Conservation (phyloP, 164 flowering plant genomes). For the Brasenia schreberi region DNA sequence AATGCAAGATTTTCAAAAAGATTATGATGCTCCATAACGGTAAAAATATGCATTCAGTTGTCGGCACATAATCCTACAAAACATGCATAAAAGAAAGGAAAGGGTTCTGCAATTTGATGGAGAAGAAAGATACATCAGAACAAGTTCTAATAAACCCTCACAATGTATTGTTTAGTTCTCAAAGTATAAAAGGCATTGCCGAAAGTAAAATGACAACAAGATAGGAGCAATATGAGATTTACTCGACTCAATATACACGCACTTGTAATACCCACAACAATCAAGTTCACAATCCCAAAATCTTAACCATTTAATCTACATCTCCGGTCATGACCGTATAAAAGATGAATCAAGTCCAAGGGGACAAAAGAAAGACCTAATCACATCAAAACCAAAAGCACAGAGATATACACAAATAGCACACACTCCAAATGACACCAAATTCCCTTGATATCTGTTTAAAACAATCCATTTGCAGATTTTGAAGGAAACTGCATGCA, state of each 20-base stretch:
- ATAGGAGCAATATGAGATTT: neutral
- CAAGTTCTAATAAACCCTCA: neutral
- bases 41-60: no score
- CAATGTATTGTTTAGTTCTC: no score
- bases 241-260: no score
- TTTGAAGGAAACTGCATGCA: no score
- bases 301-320: neutral
- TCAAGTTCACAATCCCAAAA: neutral
- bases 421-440: neutral
- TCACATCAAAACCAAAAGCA: neutral
- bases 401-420: neutral
- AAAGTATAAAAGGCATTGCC: neutral
- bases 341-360: neutral
- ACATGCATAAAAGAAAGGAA: no score
- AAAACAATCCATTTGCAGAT: no score
- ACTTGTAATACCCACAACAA: neutral
- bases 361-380: neutral
- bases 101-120: neutral
- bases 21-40: no score
- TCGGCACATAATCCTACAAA: no score
- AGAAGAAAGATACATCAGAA: neutral
- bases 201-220: no score
- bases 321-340: neutral
- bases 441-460: neutral
- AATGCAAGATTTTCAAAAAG: no score